phyloP scores from a whole-genome alignment of 306 rosid species.

The Castanea crenata region DNA sequence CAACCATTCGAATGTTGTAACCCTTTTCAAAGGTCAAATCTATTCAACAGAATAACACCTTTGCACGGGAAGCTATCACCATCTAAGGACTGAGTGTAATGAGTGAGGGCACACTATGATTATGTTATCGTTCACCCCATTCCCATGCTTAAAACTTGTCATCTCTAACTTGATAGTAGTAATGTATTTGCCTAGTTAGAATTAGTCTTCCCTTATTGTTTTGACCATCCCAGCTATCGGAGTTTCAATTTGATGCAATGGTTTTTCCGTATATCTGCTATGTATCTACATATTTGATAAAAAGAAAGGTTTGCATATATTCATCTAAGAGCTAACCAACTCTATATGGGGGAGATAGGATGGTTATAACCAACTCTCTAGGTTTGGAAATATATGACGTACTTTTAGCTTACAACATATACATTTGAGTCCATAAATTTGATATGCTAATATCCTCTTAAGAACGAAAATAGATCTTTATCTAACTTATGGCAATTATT shows the following conservation, averaged over 20 bases:
- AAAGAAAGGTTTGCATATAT: background rate
- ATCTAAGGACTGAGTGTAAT: no score
- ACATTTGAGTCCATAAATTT: background rate
- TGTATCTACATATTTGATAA: background rate
- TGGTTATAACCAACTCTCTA: no score
- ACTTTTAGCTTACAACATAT: background rate
- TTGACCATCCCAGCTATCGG: background rate
- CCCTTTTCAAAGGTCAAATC: no score
- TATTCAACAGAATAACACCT: no score
- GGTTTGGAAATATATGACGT: background rate
- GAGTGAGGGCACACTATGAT: no score
- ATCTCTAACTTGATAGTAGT: background rate
- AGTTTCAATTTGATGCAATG: background rate
- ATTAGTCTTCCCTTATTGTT: background rate
- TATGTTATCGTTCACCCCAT: no score
- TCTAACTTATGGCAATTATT: background rate
- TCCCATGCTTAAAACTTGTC: background rate
- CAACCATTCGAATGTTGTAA: no score
- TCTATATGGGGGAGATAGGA: no score
- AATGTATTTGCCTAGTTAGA: background rate
- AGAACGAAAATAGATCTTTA: background rate
- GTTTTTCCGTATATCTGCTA: background rate
- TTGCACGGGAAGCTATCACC: no score
- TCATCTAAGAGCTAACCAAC: background rate
- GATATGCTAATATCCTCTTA: background rate